Evolutionary conservation across 257 asterid species (phyloP).

Genomic region (Solanum piurae): DNA sequence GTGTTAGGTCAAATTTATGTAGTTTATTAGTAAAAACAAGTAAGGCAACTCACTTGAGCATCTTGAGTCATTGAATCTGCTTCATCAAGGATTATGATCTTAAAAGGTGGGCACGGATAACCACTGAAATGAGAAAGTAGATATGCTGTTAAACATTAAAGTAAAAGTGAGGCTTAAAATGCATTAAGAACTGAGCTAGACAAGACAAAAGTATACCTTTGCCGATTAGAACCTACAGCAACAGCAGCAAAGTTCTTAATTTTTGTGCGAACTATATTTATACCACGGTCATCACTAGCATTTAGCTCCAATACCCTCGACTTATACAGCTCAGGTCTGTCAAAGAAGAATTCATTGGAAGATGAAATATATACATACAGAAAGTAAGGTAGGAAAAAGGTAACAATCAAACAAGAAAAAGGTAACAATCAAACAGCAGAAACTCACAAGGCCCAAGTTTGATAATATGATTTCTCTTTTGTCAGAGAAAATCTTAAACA

Average conservation of each 20-base stretch:
- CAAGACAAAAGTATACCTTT: conserved; percentile 30
- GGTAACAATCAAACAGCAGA: background rate
- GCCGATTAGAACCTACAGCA: conserved; percentile 77
- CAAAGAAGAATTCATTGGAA: background rate
- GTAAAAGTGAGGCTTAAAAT: background rate
- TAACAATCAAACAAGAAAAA: background rate
- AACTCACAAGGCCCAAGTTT: background rate
- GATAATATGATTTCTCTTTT: background rate
- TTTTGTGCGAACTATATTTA: conserved; percentile 96
- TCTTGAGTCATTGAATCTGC: conserved; percentile 99
- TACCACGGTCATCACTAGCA: conserved; percentile 99
- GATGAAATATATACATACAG: background rate
- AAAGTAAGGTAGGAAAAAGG: background rate
- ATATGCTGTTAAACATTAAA: background rate
- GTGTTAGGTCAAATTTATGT: background rate
- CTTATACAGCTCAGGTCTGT: conserved; percentile 83
- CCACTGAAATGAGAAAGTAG: conserved; percentile 34
- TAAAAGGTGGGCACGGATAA: conserved; percentile 94
- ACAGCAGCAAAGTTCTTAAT: conserved; percentile 90
- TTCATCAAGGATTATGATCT: conserved; percentile 90
- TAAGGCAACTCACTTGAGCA: conserved; percentile 65
- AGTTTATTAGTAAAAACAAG: background rate
- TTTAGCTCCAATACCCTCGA: conserved; percentile 92
- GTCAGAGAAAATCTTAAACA: background rate
- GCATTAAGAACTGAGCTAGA: background rate